A percentile compares a stretch with the other conserved stretches of the same genome.
phyloP scores from a whole-genome alignment of 768 basidiomycete genomes.

The Austroboletus festivus region DNA sequence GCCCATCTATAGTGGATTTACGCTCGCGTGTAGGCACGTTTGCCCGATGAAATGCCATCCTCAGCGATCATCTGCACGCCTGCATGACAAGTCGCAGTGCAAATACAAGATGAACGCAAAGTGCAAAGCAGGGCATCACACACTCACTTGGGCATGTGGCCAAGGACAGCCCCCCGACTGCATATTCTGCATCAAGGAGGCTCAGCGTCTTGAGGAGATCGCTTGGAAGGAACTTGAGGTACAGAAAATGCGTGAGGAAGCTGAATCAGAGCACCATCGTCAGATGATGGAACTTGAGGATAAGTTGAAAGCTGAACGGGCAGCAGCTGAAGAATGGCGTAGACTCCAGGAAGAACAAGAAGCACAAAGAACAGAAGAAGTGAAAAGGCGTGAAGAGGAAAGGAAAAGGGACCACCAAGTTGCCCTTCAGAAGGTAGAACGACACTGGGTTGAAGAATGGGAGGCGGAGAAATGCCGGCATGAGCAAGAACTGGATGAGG shows the following conservation, averaged over 20 bases:
- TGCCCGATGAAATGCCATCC: slow-evolving; percentile 68
- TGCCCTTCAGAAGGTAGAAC: neutral
- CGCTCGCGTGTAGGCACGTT: slow-evolving; percentile 34
- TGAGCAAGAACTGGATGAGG: neutral
- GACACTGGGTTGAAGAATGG: slow-evolving; percentile 3
- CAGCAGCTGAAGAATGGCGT: slow-evolving; percentile 12
- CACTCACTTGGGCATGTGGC: slow-evolving; percentile 43
- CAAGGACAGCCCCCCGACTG: slow-evolving; percentile 40
- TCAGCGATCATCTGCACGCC: slow-evolving; percentile 39
- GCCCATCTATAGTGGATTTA: slow-evolving; percentile 5
- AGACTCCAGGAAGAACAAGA: slow-evolving; percentile 23
- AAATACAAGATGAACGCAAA: slow-evolving; percentile 31
- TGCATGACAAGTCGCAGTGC: slow-evolving; percentile 44
- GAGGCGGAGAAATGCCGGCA: slow-evolving; percentile 24
- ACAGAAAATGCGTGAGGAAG: slow-evolving; percentile 44
- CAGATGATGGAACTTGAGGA: slow-evolving; percentile 44
- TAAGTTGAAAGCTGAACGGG: slow-evolving; percentile 32
- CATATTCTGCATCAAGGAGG: slow-evolving; percentile 42
- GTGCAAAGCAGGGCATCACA: slow-evolving; percentile 46
- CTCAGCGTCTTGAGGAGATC: slow-evolving; percentile 40
- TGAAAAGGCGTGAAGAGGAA: neutral
- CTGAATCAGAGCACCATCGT: slow-evolving; percentile 40
- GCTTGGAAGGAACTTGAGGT: slow-evolving; percentile 38
- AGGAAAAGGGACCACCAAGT: neutral
- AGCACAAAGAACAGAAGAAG: slow-evolving; percentile 12